Evolutionary conservation across 495 filamentous ascomycete genomes (phyloP).

Genomic region (Clavariopsis aquatica): DNA sequence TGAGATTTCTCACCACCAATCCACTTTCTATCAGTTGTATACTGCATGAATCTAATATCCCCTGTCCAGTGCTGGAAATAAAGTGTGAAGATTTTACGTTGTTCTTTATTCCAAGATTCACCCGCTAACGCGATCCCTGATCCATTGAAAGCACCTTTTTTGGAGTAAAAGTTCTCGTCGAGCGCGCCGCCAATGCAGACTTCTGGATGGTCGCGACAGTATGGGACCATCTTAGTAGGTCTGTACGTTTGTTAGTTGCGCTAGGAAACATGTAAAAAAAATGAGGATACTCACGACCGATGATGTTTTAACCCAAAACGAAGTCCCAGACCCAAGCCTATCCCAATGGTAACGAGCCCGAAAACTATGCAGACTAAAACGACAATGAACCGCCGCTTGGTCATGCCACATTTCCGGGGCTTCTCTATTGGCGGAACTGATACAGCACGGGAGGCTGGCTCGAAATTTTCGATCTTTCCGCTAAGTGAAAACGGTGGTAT

Average conservation of each 20-base stretch:
- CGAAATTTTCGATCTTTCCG: not conserved
- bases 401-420: not conserved
- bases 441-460: not conserved
- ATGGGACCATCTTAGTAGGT: not conserved
- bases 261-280: not conserved
- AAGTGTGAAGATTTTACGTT: conserved; percentile 40
- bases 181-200: conserved; percentile 34
- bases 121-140: conserved; percentile 46
- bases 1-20: conserved; percentile 39
- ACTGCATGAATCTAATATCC: conserved; percentile 41
- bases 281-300: not conserved
- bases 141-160: conserved; percentile 45
- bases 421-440: not conserved
- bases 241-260: not conserved
- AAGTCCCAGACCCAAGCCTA: not conserved
- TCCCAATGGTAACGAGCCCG: not conserved
- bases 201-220: conserved; percentile 13
- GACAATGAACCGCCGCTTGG: not conserved
- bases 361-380: not conserved
- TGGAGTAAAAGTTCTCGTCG: conserved; percentile 33
- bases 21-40: conserved; percentile 37
- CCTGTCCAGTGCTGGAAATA: conserved; percentile 46
- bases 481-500: not conserved
- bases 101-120: conserved; percentile 39
- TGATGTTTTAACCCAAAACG: not conserved